Conservation (phyloP, 108 stramenopile species). For the Ochromonas danica region DNA sequence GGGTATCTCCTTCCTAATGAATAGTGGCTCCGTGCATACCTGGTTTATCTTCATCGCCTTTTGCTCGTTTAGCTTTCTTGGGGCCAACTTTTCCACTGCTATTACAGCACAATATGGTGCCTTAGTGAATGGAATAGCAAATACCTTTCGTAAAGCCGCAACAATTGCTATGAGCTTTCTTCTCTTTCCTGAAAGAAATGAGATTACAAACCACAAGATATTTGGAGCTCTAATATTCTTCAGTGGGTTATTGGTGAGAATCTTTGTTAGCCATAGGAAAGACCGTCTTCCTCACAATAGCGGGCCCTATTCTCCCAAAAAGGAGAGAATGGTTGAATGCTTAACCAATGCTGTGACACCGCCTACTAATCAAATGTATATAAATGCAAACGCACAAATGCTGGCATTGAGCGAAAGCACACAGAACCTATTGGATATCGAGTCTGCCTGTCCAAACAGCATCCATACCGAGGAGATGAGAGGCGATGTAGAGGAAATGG, state of each 20-base stretch:
- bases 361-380: too few relatives aligned
- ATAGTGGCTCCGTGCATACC: background rate
- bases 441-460: too few relatives aligned
- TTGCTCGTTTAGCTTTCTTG: conserved; percentile 16
- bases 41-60: conserved; percentile 25
- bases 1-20: background rate
- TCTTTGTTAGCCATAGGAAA: background rate
- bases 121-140: conserved; percentile 18
- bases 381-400: too few relatives aligned
- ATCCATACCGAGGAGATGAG: too few relatives aligned
- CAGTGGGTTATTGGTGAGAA: conserved; percentile 9
- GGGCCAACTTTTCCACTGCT: conserved; percentile 11
- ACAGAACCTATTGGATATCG: too few relatives aligned
- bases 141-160: conserved; percentile 23
- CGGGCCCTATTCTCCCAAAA: too few relatives aligned
- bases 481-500: too few relatives aligned
- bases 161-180: conserved; percentile 11
- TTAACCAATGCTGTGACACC: too few relatives aligned
- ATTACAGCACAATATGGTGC: conserved; percentile 32
- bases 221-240: conserved; percentile 5
- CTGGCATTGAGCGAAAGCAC: too few relatives aligned
- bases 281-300: background rate
- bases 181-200: conserved; percentile 24
- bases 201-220: background rate
- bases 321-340: too few relatives aligned